Percentiles rank a stretch among this genome's conserved stretches.
phyloP scores from a whole-genome alignment of 192 early-diverging fungal species.

The Tieghemiomyces parasiticus region DNA sequence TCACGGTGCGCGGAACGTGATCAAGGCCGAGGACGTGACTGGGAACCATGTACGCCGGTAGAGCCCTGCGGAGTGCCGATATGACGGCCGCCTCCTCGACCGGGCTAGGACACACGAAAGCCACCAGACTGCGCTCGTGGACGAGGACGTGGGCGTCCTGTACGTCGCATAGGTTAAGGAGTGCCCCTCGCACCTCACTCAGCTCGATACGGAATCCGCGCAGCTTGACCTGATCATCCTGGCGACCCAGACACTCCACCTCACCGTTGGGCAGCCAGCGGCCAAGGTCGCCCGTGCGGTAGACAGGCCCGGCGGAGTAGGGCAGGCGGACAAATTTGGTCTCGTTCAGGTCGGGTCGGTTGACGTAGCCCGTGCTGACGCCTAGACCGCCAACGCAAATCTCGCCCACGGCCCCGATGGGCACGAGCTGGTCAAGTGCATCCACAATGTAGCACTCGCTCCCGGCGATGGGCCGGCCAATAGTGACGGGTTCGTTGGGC shows the following conservation, averaged over 20 bases:
- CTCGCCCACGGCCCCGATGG: not conserved
- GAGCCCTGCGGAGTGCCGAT: not conserved
- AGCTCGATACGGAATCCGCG: not conserved
- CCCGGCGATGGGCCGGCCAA: not conserved
- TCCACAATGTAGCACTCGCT: not conserved
- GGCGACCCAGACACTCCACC: not conserved
- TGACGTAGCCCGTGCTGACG: not conserved
- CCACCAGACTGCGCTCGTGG: not conserved
- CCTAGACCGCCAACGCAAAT: not conserved
- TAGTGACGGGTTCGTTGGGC: not conserved
- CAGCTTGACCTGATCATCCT: not conserved
- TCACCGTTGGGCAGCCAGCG: not conserved
- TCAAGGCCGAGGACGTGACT: not conserved
- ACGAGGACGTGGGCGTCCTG: not conserved
- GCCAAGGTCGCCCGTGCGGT: not conserved
- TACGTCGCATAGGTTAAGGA: not conserved
- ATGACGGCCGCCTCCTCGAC: not conserved
- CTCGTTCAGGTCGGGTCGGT: not conserved
- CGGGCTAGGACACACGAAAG: not conserved
- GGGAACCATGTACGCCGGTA: not conserved
- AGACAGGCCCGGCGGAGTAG: not conserved
- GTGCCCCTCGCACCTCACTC: not conserved
- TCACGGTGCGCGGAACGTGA: not conserved
- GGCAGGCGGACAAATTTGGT: not conserved
- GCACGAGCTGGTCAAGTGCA: not conserved